Evolutionary conservation across 129 eudicot genomes (phyloP).

Genomic region (Pseudognaphalium luteoalbum): DNA sequence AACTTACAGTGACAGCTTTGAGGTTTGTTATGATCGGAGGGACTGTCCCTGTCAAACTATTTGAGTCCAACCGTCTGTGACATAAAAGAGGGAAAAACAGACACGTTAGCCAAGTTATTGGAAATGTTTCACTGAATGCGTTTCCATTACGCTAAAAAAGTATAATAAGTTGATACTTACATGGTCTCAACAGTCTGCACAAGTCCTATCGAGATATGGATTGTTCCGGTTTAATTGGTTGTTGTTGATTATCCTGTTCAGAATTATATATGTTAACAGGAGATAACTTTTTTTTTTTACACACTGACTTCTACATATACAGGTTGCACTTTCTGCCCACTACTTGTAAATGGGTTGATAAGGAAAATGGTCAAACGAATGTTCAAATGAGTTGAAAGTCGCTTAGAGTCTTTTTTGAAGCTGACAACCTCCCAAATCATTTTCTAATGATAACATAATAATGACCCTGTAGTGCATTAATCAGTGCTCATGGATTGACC

Average conservation of each 20-base stretch:
- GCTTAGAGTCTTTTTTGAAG: background rate
- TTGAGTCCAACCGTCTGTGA: constrained; percentile 76
- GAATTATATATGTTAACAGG: background rate
- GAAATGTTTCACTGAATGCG: background rate
- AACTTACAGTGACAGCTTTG: constrained; percentile 60
- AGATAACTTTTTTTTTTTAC: background rate
- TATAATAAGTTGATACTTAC: constrained; percentile 51
- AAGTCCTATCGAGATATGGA: constrained; percentile 59
- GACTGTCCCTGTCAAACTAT: constrained; percentile 56
- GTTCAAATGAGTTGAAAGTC: background rate
- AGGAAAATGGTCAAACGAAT: background rate
- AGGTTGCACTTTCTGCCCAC: background rate
- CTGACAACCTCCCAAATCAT: background rate
- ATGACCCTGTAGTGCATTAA: too few species aligned
- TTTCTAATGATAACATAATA: background rate
- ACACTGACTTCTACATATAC: background rate
- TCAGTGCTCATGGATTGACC: background rate
- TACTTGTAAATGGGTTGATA: background rate
- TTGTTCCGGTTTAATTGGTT: constrained; percentile 54
- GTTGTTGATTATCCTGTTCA: constrained; percentile 70
- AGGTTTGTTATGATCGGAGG: constrained; percentile 60
- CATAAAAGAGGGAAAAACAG: constrained; percentile 6
- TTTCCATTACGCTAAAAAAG: background rate
- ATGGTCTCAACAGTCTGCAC: constrained; percentile 55
- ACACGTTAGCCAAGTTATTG: background rate